Evolutionary conservation across 306 rosid species (phyloP).

Genomic region (Hippophae rhamnoides): DNA sequence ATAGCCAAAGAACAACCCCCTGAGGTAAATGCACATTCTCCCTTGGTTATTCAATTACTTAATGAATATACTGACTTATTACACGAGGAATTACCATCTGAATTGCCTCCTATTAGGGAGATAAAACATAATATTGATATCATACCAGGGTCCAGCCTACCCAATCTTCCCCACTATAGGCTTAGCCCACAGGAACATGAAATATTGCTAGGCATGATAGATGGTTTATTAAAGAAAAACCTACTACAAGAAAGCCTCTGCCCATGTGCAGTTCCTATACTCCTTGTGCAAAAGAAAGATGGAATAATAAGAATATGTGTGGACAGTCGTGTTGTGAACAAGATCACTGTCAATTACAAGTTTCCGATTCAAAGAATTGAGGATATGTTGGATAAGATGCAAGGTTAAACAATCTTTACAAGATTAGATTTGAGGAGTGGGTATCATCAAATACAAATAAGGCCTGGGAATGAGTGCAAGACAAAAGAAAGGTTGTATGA

Average conservation of each 20-base stretch:
- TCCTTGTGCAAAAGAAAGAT: not conserved
- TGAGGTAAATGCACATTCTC: too few relatives aligned
- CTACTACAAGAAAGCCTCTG: not conserved
- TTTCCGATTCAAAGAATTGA: not conserved
- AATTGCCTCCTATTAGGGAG: not conserved
- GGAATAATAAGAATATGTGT: not conserved
- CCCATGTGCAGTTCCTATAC: not conserved
- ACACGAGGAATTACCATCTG: too few relatives aligned
- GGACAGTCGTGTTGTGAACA: not conserved
- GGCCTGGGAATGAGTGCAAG: not conserved
- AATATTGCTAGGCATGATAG: too few relatives aligned
- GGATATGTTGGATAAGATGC: not conserved
- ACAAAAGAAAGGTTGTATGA: not conserved
- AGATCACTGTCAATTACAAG: not conserved
- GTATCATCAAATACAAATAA: not conserved
- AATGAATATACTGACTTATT: too few relatives aligned
- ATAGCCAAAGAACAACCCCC: too few relatives aligned
- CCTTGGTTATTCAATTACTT: too few relatives aligned
- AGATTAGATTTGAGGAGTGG: not conserved
- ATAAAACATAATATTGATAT: too few relatives aligned
- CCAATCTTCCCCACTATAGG: not conserved
- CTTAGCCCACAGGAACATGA: too few relatives aligned
- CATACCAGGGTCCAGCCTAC: not conserved
- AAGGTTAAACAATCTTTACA: not conserved
- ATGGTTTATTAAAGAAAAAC: not conserved